Conservation (phyloP, 257 asterid genomes). For the Solanum peruvianum region DNA sequence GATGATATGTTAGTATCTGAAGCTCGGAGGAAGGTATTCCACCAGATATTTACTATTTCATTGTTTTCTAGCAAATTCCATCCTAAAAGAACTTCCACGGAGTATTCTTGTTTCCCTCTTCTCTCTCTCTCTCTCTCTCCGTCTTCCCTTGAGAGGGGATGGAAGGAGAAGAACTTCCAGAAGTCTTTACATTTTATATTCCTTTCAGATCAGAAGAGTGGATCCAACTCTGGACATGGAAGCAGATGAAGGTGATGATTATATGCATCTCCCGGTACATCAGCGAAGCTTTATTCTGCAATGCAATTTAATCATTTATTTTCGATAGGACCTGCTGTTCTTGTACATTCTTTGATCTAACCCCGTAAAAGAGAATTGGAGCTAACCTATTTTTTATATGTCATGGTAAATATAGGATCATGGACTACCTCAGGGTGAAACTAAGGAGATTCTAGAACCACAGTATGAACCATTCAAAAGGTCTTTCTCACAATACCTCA, state of each 20-base stretch:
- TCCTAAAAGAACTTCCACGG: not conserved
- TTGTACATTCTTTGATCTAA: not conserved
- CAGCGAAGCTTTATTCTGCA: not conserved
- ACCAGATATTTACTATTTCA: not conserved
- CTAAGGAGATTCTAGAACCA: slow-evolving; percentile 56
- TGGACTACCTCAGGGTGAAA: slow-evolving; percentile 56
- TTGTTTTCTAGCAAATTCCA: not conserved
- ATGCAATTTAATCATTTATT: not conserved
- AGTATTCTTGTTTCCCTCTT: not conserved
- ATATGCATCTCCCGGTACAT: slow-evolving; percentile 77
- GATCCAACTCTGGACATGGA: slow-evolving; percentile 95
- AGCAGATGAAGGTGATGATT: slow-evolving; percentile 95
- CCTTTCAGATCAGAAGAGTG: slow-evolving; percentile 73
- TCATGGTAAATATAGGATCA: slow-evolving; percentile 53
- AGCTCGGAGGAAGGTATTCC: slow-evolving; percentile 82
- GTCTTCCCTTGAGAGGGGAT: not conserved
- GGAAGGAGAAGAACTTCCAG: not conserved
- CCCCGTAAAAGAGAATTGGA: not conserved
- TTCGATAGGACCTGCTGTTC: not conserved
- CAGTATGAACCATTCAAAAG: slow-evolving; percentile 77
- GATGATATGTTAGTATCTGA: slow-evolving; percentile 79
- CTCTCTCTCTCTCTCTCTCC: too few relatives aligned
- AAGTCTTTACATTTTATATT: slow-evolving; percentile 4
- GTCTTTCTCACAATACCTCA: slow-evolving; percentile 77
- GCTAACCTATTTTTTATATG: not conserved